Evolutionary conservation across 805 yeast species (phyloP).

Genomic region (Candida mattraensis): DNA sequence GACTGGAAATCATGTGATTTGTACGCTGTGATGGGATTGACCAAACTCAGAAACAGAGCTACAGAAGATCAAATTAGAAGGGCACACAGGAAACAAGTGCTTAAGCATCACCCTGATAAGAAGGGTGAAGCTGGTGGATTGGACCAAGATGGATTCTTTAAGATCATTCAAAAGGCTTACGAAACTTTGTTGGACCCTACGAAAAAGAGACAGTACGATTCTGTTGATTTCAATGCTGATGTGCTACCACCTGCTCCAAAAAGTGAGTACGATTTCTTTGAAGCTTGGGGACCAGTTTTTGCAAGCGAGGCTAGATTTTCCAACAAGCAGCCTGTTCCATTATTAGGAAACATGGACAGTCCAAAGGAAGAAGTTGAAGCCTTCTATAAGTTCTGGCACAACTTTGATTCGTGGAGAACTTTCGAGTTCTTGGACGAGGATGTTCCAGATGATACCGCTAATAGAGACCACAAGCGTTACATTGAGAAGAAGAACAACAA

Average conservation of each 20-base stretch:
- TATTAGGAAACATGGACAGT: slow-evolving; percentile 66
- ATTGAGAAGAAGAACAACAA: slow-evolving; percentile 96
- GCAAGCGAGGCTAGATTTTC: slow-evolving; percentile 91
- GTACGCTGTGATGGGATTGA: slow-evolving; percentile 92
- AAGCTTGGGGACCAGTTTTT: slow-evolving; percentile 91
- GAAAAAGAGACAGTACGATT: slow-evolving; percentile 92
- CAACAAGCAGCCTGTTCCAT: slow-evolving; percentile 85
- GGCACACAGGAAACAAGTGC: slow-evolving; percentile 95
- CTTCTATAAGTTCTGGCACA: slow-evolving; percentile 90
- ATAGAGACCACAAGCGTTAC: slow-evolving; percentile 99
- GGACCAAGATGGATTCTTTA: slow-evolving; percentile 95
- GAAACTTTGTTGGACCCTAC: slow-evolving; percentile 83
- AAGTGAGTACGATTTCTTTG: slow-evolving; percentile 75
- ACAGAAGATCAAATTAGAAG: slow-evolving; percentile 90
- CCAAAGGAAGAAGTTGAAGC: slow-evolving; percentile 79
- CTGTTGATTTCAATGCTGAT: slow-evolving; percentile 88
- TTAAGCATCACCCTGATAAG: slow-evolving; percentile 98
- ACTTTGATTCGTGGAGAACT: slow-evolving; percentile 96
- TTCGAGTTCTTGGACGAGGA: slow-evolving; percentile 98
- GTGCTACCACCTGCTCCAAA: slow-evolving; percentile 66
- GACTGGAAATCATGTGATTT: slow-evolving; percentile 97
- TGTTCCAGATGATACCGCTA: slow-evolving; percentile 97
- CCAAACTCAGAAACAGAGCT: slow-evolving; percentile 88
- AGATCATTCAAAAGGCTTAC: slow-evolving; percentile 94
- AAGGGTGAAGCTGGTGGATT: slow-evolving; percentile 86